Evolutionary conservation across 139 green algal genomes (phyloP).

Genomic region (Picochlorum sp.): DNA sequence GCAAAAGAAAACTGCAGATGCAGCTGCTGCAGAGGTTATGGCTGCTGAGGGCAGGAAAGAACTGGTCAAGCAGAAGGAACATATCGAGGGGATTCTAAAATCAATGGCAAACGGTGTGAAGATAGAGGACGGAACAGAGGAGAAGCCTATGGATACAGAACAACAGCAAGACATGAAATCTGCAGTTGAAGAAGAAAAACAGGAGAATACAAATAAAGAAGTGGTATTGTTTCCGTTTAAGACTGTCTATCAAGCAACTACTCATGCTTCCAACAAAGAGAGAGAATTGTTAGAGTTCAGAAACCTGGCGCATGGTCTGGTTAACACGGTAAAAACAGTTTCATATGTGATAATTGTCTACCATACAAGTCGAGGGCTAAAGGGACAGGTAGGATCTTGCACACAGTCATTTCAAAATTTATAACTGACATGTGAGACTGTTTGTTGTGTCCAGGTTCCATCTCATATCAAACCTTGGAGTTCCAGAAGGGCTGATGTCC

Average conservation of each 20-base stretch:
- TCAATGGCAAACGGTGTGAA: neutral
- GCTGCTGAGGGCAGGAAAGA: neutral
- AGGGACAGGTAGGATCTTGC: neutral
- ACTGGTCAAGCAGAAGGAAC: conserved; percentile 14
- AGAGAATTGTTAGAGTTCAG: conserved; percentile 9
- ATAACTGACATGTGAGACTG: conserved; percentile 3
- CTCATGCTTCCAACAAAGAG: conserved; percentile 3
- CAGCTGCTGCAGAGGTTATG: conserved; percentile 8
- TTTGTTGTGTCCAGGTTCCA: conserved; percentile 10
- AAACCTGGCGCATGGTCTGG: conserved; percentile 33
- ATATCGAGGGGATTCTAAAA: neutral
- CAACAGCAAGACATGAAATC: conserved; percentile 49
- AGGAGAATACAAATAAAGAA: neutral
- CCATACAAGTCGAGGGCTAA: conserved; percentile 25
- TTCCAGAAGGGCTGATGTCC: conserved; percentile 13
- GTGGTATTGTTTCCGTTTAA: neutral
- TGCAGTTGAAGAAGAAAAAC: conserved; percentile 7
- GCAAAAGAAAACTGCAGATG: conserved; percentile 8
- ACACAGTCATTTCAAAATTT: neutral
- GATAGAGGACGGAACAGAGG: neutral
- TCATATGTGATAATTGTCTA: conserved; percentile 27
- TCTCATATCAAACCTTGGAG: conserved; percentile 25
- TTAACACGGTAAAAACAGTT: conserved; percentile 35
- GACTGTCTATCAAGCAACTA: neutral
- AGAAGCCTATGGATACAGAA: conserved; percentile 19